Base-by-base conservation (phyloP, 345 rosid genomes). In the Citrus australasica region DNA sequence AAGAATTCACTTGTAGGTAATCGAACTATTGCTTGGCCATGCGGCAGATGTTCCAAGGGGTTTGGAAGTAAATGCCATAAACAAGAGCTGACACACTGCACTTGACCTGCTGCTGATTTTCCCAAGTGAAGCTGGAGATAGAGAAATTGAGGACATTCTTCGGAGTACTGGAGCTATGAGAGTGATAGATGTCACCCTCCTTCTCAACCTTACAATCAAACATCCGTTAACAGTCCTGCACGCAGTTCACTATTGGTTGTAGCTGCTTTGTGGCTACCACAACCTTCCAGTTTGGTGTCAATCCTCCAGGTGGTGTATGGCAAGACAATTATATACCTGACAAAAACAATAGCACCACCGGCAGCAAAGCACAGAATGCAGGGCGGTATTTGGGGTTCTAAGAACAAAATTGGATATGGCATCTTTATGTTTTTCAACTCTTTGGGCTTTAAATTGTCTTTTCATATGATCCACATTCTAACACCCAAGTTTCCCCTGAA, bases 81-180 rank as follows among this genome's bases (percentile, higher is more conserved):
- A 87, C 85, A 64, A 76, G 48, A 83, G 73, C 58, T 83, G 84
- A 77, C 89, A 85, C 69, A 83, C 91, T 37, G 85, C 89, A 11
- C 67, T 89, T 33, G 89, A 88, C 77, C 46, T 86, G 79, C 79
- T 85, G 6, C 75, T 78, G 76, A 84, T 84, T 37, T 85, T 89
- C 82, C 90, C 90, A 42, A 89, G 92, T 27, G 87, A 91, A 86
- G 89, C 89, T 35, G 92, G 92, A 0, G 91, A 90, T n/a, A 76
- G 87, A 77, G 92, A 88, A 79, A 85, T 90, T 5, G 72, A 73
- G 3, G 90, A 86, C 60, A 85, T 76, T 68, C 87, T 87, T 69
- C 75, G 8, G 14, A 37, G 25, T 8, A 79, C 87, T 27, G 92
- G 91, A 72, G 91, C 87, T 64, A 59, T 70, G 63, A 82, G 74